Conservation (phyloP, 768 basidiomycete genomes). For the Obba rivulosa region DNA sequence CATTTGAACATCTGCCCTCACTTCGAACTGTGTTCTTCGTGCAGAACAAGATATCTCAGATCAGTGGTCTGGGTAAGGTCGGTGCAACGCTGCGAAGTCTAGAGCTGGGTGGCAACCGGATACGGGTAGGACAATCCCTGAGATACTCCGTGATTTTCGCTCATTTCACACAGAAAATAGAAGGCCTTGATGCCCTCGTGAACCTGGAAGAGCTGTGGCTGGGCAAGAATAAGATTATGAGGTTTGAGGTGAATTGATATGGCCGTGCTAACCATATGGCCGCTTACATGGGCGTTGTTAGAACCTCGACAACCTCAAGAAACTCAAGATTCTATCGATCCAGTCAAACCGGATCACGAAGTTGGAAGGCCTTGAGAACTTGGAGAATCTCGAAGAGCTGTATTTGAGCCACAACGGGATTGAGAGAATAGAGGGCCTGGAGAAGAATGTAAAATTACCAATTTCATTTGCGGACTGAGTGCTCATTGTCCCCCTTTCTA, state of each 20-base stretch:
- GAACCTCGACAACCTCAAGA: constrained; percentile 66
- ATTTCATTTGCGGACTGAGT: neutral
- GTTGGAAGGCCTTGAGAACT: constrained; percentile 72
- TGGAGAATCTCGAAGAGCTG: constrained; percentile 77
- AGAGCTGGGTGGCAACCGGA: constrained; percentile 90
- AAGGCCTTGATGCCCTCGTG: constrained; percentile 73
- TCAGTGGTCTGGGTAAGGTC: constrained; percentile 56
- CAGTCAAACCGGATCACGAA: constrained; percentile 92
- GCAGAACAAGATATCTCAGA: constrained; percentile 88
- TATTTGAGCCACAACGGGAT: constrained; percentile 96
- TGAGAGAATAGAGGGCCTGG: constrained; percentile 75
- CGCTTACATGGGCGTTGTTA: constrained; percentile 23
- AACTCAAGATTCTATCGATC: constrained; percentile 80
- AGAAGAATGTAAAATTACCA: constrained; percentile 59
- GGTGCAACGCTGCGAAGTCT: constrained; percentile 66
- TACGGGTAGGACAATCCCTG: constrained; percentile 58
- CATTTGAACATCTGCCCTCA: constrained; percentile 46
- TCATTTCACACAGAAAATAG: constrained; percentile 61
- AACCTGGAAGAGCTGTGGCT: constrained; percentile 93
- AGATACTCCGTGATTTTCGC: no score
- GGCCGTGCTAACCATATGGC: neutral
- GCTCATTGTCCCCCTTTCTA: neutral
- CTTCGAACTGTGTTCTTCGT: constrained; percentile 88
- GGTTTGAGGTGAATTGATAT: constrained; percentile 54
- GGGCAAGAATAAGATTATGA: constrained; percentile 95